Evolutionary conservation across 495 filamentous ascomycete species (phyloP).

Genomic region (Neurospora discreta): DNA sequence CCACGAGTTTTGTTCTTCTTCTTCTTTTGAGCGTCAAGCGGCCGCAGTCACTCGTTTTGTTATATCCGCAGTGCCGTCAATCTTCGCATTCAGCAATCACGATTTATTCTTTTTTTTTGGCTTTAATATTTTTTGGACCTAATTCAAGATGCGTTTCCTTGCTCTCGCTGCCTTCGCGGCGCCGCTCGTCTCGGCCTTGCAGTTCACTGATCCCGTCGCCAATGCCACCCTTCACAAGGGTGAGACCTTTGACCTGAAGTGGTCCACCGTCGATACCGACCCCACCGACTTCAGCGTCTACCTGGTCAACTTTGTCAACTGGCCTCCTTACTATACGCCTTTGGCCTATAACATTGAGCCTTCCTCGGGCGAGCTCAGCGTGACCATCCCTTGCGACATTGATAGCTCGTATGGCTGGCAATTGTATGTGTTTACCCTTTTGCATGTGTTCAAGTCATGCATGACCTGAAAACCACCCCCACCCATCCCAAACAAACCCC

Average conservation of each 20-base stretch:
- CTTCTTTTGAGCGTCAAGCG: neutral
- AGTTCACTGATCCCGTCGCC: conserved; percentile 14
- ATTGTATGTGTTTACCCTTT: conserved; percentile 18
- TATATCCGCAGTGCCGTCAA: neutral
- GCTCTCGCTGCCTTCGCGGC: conserved; percentile 19
- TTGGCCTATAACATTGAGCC: conserved; percentile 28
- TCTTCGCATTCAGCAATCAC: neutral
- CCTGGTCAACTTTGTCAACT: conserved; percentile 40
- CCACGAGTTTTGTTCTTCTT: conserved; percentile 1
- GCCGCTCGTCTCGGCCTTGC: conserved; percentile 22
- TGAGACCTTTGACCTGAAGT: conserved; percentile 22
- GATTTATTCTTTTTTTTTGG: neutral
- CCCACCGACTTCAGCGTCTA: conserved; percentile 31
- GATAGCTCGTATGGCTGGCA: conserved; percentile 32
- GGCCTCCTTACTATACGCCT: conserved; percentile 32
- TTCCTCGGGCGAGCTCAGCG: conserved; percentile 16
- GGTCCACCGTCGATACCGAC: conserved; percentile 38
- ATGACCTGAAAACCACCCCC: neutral
- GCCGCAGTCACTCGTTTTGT: neutral
- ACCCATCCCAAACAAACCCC: neutral
- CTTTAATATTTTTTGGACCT: neutral
- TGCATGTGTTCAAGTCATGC: neutral
- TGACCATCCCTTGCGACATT: conserved; percentile 32
- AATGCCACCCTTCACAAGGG: conserved; percentile 30
- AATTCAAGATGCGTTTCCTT: conserved; percentile 16